Evolutionary conservation across 148 eudicot genomes (phyloP), one percentile per base, ranked within the genome.

Genomic region (Tetragonia tetragonoides): DNA sequence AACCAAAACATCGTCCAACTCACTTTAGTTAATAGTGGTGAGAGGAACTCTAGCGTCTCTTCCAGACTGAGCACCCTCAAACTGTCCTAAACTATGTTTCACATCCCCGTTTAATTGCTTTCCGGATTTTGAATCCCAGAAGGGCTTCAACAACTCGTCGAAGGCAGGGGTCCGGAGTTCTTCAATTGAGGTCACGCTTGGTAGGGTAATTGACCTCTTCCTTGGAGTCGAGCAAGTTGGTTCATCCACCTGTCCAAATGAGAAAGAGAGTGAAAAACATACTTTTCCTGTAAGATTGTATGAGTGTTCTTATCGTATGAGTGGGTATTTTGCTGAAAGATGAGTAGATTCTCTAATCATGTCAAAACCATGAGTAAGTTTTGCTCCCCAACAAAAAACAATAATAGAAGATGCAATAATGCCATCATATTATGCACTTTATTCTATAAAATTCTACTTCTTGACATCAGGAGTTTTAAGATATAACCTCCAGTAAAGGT

Each of bases 221-320:
- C 83, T 91, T 28, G 99, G 99, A 20, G 99, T 96, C 21, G 97
- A 93, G 77, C 98, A 96, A 59, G 95, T 90, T 68, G 99, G 95
- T 84, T 96, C 89, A 87, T 96, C 99, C 86, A 93, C 97, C 99
- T 96, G 83, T 34, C 49, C 28, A 66, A 5, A 59, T 37, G 14
- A 63, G 40, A 37, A 21, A 38, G 18, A 12, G 37, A 47, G 20
- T 40, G 39, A 20, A 17, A 66, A 28, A n/a, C 38, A 59, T 5
- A 64, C 12, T n/a, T 23, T 24, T 24, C 23, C 54, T 14, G 63
- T 40, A 39, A 17, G 75, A 38, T 44, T 59, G 40, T 61, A n/a
- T n/a, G n/a, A n/a, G n/a, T 42, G 8, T 46, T 42, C 66, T 7
- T 2, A 57, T 44, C 44, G 14, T 10, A 21, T 62, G 38, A 62